Evolutionary conservation across 495 filamentous ascomycete species (phyloP).

Genomic region (Neurospora terricola): DNA sequence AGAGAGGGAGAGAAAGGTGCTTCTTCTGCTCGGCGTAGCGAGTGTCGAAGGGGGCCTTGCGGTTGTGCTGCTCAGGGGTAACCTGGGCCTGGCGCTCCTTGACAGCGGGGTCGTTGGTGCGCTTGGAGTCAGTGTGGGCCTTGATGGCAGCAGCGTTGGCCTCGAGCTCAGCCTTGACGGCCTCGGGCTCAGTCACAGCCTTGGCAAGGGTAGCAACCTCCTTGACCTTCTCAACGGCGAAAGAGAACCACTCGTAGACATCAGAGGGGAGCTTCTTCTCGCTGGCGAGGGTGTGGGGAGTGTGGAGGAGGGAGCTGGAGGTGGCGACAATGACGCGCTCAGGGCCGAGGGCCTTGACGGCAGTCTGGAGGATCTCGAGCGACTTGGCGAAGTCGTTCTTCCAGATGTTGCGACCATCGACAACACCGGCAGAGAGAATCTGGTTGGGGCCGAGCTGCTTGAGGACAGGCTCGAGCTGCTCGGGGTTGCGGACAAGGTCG

Average conservation of each 20-base stretch:
- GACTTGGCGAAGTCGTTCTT: slow-evolving; percentile 95
- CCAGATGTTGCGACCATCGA: slow-evolving; percentile 99
- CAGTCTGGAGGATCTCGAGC: slow-evolving; percentile 77
- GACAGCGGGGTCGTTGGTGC: slow-evolving; percentile 92
- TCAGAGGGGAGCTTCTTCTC: slow-evolving; percentile 94
- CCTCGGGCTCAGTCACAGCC: slow-evolving; percentile 81
- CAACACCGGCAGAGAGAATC: slow-evolving; percentile 84
- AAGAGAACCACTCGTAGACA: slow-evolving; percentile 96
- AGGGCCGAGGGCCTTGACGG: slow-evolving; percentile 86
- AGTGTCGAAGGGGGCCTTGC: slow-evolving; percentile 73
- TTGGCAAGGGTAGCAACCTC: slow-evolving; percentile 93
- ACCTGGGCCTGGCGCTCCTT: slow-evolving; percentile 88
- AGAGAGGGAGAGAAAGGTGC: slow-evolving; percentile 81
- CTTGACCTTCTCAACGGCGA: slow-evolving; percentile 85
- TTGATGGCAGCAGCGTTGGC: slow-evolving; percentile 89
- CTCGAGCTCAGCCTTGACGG: slow-evolving; percentile 77
- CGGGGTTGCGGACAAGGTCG: slow-evolving; percentile 92
- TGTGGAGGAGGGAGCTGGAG: slow-evolving; percentile 94
- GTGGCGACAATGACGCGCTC: slow-evolving; percentile 93
- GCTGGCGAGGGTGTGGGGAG: slow-evolving; percentile 89
- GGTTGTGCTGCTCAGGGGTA: slow-evolving; percentile 76
- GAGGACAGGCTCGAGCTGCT: slow-evolving; percentile 91
- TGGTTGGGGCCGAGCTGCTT: slow-evolving; percentile 84
- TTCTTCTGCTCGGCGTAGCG: slow-evolving; percentile 80
- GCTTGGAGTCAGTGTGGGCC: slow-evolving; percentile 76